Evolutionary conservation across 441 rosid genomes (phyloP).

Genomic region (Pelargonium fulgidum): DNA sequence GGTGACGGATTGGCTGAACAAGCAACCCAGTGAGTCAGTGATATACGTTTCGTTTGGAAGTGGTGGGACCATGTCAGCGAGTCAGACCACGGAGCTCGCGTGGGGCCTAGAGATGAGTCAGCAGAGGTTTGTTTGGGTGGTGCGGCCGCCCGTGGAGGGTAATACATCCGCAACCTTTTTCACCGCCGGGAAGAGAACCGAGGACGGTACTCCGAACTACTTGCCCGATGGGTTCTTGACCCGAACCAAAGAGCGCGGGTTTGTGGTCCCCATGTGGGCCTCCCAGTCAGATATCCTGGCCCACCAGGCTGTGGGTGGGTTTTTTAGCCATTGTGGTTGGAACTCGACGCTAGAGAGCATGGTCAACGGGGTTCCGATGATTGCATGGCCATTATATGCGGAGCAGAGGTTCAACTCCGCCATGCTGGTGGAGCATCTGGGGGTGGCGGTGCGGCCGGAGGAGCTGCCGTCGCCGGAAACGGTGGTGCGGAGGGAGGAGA

Average conservation of each 20-base stretch:
- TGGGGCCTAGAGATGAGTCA: conserved; percentile 49
- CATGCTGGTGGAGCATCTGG: conserved; percentile 33
- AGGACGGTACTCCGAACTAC: conserved; percentile 18
- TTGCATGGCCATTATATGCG: conserved; percentile 55
- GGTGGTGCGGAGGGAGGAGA: conserved; percentile 34
- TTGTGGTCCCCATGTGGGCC: conserved; percentile 39
- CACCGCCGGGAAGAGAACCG: not conserved
- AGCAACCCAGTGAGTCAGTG: conserved; percentile 45
- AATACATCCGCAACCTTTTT: conserved; percentile 19
- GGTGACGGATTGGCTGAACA: conserved; percentile 37
- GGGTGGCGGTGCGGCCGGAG: conserved; percentile 24
- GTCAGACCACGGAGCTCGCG: conserved; percentile 46
- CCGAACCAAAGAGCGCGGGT: conserved; percentile 26
- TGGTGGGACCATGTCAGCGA: conserved; percentile 46
- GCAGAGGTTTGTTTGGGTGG: conserved; percentile 52
- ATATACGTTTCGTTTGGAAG: conserved; percentile 55
- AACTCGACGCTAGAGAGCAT: conserved; percentile 52
- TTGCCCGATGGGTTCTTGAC: conserved; percentile 36
- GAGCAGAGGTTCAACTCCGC: conserved; percentile 51
- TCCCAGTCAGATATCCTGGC: conserved; percentile 42
- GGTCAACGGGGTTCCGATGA: conserved; percentile 45
- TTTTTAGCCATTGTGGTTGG: conserved; percentile 60
- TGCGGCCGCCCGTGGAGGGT: conserved; percentile 27
- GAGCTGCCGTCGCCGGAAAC: conserved; percentile 15
- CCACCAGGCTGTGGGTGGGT: conserved; percentile 42